Conservation (phyloP, 2,329 filamentous ascomycete genomes). For the Epichloe bromicola region DNA sequence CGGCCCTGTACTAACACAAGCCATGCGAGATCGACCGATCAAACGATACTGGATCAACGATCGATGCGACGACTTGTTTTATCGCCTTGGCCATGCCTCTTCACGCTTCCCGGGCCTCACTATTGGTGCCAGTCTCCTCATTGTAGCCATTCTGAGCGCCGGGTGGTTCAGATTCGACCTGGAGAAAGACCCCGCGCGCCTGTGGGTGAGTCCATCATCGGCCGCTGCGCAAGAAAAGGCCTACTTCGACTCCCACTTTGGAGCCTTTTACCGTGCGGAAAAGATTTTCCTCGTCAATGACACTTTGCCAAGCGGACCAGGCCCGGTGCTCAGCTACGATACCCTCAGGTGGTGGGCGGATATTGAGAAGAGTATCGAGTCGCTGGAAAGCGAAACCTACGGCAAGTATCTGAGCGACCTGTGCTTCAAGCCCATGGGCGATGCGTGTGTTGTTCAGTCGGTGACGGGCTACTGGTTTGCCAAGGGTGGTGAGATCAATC, state of each 20-base stretch:
- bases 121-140: slow-evolving; percentile 59
- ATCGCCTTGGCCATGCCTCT: slow-evolving; percentile 63
- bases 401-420: slow-evolving; percentile 66
- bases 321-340: slow-evolving; percentile 76
- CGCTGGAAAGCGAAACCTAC: slow-evolving; percentile 55
- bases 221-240: slow-evolving; percentile 82
- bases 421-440: slow-evolving; percentile 85
- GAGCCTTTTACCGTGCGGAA: slow-evolving; percentile 88
- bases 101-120: slow-evolving; percentile 77
- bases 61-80: slow-evolving; percentile 68
- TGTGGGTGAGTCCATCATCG: slow-evolving; percentile 96
- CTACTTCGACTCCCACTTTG: slow-evolving; percentile 89
- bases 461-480: slow-evolving; percentile 79
- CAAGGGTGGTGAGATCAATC: slow-evolving; percentile 23
- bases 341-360: slow-evolving; percentile 90
- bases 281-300: slow-evolving; percentile 93
- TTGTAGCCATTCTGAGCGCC: slow-evolving; percentile 67
- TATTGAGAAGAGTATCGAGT: slow-evolving; percentile 64
- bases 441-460: slow-evolving; percentile 86
- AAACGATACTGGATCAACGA: slow-evolving; percentile 75
- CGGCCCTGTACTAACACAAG: slow-evolving; percentile 58
- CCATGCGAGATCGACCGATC: slow-evolving; percentile 66
- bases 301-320: slow-evolving; percentile 45
- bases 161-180: slow-evolving; percentile 86
- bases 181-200: slow-evolving; percentile 75